phyloP scores from a whole-genome alignment of 1,284 basidiomycete genomes.

The Lentinus polychrous region DNA sequence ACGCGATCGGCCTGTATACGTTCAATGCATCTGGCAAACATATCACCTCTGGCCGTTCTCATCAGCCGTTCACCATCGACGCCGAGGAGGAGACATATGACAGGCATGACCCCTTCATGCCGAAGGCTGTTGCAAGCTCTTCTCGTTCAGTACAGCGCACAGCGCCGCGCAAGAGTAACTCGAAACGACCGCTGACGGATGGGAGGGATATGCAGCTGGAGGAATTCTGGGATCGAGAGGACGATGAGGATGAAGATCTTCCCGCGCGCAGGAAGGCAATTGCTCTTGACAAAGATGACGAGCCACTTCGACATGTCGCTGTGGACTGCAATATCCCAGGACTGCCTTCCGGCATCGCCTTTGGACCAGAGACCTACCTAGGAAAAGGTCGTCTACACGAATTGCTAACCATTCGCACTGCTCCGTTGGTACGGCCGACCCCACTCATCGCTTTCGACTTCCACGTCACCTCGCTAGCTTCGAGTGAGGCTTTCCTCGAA shows the following conservation, averaged over 20 bases:
- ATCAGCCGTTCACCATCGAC: constrained; percentile 5
- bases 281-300: constrained; percentile 2
- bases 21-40: constrained; percentile 1
- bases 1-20: background rate
- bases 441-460: constrained; percentile 15
- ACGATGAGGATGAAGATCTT: background rate
- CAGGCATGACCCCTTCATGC: background rate
- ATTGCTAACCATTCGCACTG: constrained; percentile 33
- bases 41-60: constrained; percentile 6
- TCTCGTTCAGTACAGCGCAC: too few species aligned
- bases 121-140: background rate
- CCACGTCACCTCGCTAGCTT: constrained; percentile 9
- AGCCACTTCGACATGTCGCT: background rate
- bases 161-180: background rate
- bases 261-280: too few species aligned
- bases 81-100: constrained; percentile 4
- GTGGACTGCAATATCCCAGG: constrained; percentile 42
- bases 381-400: constrained; percentile 52
- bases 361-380: constrained; percentile 43
- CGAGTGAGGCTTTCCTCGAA: constrained; percentile 18
- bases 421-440: constrained; percentile 3
- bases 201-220: background rate
- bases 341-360: constrained; percentile 44
- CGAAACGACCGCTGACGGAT: background rate
- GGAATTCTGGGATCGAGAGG: background rate